Evolutionary conservation across 176 grass and related monocot species (phyloP).

Genomic region (Urochloa ruziziensis): DNA sequence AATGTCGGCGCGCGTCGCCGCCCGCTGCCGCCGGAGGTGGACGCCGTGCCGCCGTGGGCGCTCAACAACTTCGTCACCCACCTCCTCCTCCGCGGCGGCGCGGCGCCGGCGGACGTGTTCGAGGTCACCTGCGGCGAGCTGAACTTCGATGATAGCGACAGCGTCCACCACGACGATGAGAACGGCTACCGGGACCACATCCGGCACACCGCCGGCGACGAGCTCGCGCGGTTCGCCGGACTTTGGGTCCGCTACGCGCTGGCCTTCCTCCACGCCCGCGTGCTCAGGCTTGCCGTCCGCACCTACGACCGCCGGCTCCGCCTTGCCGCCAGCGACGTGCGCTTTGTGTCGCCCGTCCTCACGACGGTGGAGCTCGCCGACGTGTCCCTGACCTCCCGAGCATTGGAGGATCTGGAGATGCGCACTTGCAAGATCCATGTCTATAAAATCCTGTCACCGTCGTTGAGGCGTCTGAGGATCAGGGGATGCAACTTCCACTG

Average conservation of each 20-base stretch:
- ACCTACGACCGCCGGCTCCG: background rate
- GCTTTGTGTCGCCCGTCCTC: background rate
- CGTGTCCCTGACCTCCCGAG: too few species aligned
- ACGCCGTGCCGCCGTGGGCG: background rate
- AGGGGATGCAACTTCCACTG: background rate
- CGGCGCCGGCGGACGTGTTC: background rate
- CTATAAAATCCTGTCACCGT: background rate
- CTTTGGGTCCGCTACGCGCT: background rate
- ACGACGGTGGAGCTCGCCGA: background rate
- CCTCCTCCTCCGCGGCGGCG: background rate
- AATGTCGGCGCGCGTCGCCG: too few species aligned
- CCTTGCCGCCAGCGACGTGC: background rate
- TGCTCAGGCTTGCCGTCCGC: background rate
- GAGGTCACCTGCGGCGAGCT: background rate
- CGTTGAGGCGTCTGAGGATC: background rate
- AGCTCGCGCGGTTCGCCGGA: background rate
- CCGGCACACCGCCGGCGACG: background rate
- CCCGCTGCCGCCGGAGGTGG: too few species aligned
- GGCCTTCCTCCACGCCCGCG: background rate
- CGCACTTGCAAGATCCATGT: background rate
- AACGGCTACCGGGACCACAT: background rate
- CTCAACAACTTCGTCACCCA: background rate
- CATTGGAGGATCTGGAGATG: background rate
- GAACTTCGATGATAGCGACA: background rate
- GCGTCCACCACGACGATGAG: rapidly evolving